These are phyloP conservation scores for Tulasnella calospora DNA, from an alignment of 768 basidiomycete species.

Conservation along the genomic window DNA sequence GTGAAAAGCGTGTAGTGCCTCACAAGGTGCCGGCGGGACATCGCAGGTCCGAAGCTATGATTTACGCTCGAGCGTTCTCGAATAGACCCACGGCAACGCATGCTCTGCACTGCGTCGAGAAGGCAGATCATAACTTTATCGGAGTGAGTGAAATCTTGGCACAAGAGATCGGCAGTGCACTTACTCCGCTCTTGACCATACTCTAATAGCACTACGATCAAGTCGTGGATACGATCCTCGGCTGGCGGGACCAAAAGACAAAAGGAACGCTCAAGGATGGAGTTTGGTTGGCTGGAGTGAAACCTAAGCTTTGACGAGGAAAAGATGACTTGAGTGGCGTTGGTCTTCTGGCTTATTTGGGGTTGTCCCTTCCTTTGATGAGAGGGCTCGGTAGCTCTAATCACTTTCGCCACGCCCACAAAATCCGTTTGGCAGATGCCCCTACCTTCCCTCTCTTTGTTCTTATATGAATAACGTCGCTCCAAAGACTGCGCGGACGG, in stretches of 20 bases:
- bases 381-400: too few species aligned
- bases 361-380: too few species aligned
- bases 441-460: too few species aligned
- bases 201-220: slow-evolving; percentile 53
- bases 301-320: slow-evolving; percentile 16
- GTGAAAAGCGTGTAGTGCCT: not conserved
- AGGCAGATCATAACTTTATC: slow-evolving; percentile 74
- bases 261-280: slow-evolving; percentile 54
- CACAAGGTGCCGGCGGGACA: not conserved
- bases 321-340: not conserved
- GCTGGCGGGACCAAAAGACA: slow-evolving; percentile 56
- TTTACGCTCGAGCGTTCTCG: slow-evolving; percentile 24
- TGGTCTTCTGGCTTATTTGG: too few species aligned
- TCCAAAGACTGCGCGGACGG: too few species aligned
- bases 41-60: slow-evolving; percentile 34
- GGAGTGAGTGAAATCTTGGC: slow-evolving; percentile 39
- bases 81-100: slow-evolving; percentile 61
- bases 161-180: too few species aligned
- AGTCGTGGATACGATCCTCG: slow-evolving; percentile 59
- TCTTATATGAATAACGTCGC: too few species aligned
- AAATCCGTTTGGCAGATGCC: too few species aligned
- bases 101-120: slow-evolving; percentile 62
- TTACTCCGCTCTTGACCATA: not conserved
- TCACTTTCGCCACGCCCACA: too few species aligned
- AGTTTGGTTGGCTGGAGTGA: slow-evolving; percentile 43